Conservation (phyloP, 2,329 filamentous ascomycete genomes). For the Stylonectria norvegica region DNA sequence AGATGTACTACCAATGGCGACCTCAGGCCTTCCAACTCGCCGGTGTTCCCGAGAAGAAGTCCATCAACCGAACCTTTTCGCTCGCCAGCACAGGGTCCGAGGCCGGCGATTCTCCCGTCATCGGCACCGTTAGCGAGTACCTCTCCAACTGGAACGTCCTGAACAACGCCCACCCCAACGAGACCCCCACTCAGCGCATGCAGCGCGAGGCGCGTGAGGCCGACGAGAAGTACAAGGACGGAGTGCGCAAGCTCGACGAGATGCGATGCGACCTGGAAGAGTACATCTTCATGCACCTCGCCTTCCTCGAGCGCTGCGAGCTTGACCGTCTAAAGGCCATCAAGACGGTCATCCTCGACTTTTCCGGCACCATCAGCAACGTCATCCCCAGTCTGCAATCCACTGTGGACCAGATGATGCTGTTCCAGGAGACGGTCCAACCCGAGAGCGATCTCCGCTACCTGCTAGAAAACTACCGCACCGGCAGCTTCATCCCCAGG, state of each 20-base stretch:
- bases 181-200: constrained; percentile 82
- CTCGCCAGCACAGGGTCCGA: constrained; percentile 58
- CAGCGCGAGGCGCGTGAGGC: constrained; percentile 85
- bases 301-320: constrained; percentile 96
- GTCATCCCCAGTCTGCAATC: constrained; percentile 95
- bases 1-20: constrained; percentile 97
- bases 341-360: constrained; percentile 96
- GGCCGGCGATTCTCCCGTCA: constrained; percentile 68
- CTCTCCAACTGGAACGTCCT: constrained; percentile 90
- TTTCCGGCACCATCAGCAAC: constrained; percentile 95
- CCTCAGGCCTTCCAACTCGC: constrained; percentile 85
- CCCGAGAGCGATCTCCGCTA: constrained; percentile 86
- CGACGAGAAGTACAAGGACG: constrained; percentile 89
- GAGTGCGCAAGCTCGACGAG: constrained; percentile 81
- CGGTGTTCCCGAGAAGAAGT: constrained; percentile 85
- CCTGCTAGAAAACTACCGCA: constrained; percentile 93
- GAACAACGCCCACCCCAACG: constrained; percentile 79
- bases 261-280: constrained; percentile 94
- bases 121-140: constrained; percentile 83
- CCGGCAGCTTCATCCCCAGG: constrained; percentile 84
- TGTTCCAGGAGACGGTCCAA: constrained; percentile 99
- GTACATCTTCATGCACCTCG: constrained; percentile 85
- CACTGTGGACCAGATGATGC: constrained; percentile 96
- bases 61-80: constrained; percentile 71
- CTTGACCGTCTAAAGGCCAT: constrained; percentile 94